Evolutionary conservation across 768 basidiomycete species (phyloP).

Genomic region (Trametes cingulata): DNA sequence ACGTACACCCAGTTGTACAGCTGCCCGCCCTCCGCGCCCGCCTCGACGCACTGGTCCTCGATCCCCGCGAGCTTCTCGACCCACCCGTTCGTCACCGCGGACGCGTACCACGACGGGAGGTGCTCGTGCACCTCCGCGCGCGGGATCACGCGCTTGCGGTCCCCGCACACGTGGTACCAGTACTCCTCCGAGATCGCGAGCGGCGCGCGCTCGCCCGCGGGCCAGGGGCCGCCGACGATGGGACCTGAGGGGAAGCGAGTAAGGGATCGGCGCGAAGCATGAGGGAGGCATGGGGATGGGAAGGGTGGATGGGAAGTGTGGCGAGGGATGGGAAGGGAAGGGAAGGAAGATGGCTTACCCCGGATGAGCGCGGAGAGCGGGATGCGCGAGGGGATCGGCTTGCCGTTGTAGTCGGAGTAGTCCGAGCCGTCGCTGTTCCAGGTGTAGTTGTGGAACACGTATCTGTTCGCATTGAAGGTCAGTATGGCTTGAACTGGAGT

Average conservation of each 20-base stretch:
- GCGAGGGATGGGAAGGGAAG: no score
- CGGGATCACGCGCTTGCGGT: slow-evolving; percentile 32
- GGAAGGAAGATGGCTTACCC: slow-evolving; percentile 32
- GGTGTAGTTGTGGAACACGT: slow-evolving; percentile 60
- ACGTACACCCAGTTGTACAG: slow-evolving; percentile 41
- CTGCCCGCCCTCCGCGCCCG: slow-evolving; percentile 23
- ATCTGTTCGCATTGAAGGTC: slow-evolving; percentile 26
- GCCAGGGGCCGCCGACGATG: slow-evolving; percentile 42
- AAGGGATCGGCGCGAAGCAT: not conserved
- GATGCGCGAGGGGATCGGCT: slow-evolving; percentile 51
- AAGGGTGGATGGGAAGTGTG: no score
- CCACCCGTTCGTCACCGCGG: slow-evolving; percentile 42
- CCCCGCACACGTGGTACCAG: slow-evolving; percentile 42
- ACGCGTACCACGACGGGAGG: slow-evolving; percentile 32
- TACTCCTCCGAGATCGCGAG: slow-evolving; percentile 38
- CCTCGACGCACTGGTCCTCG: slow-evolving; percentile 43
- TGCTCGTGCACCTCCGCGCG: slow-evolving; percentile 26
- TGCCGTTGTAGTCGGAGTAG: slow-evolving; percentile 49
- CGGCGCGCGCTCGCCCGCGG: slow-evolving; percentile 33
- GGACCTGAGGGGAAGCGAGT: slow-evolving; percentile 35
- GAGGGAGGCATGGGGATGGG: no score
- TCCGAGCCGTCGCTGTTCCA: slow-evolving; percentile 47
- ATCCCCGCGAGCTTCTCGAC: slow-evolving; percentile 35
- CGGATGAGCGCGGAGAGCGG: slow-evolving; percentile 54
- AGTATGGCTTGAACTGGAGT: no score